Conservation (phyloP, 2,329 filamentous ascomycete species). For the Fusarium nurragi region DNA sequence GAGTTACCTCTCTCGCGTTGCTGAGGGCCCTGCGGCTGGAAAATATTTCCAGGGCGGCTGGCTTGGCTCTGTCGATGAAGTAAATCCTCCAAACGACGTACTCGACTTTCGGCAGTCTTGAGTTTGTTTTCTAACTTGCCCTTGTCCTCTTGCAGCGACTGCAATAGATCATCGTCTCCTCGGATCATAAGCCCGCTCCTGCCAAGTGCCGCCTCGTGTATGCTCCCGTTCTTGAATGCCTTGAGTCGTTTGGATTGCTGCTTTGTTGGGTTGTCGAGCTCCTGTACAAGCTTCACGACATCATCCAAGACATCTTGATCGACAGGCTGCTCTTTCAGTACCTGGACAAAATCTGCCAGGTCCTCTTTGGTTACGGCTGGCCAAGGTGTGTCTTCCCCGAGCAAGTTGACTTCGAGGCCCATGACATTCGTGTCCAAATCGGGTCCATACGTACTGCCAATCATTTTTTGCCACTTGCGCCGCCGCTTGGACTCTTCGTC, state of each 20-base stretch:
- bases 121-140: slow-evolving; percentile 75
- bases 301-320: slow-evolving; percentile 75
- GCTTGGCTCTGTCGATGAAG: slow-evolving; percentile 81
- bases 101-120: slow-evolving; percentile 86
- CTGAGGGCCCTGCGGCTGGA: slow-evolving; percentile 59
- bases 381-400: slow-evolving; percentile 82
- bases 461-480: slow-evolving; percentile 88
- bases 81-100: slow-evolving; percentile 90
- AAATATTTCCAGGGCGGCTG: slow-evolving; percentile 65
- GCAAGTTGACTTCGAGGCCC: slow-evolving; percentile 85
- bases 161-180: slow-evolving; percentile 85
- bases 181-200: slow-evolving; percentile 84
- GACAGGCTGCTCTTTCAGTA: slow-evolving; percentile 70
- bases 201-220: slow-evolving; percentile 90
- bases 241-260: slow-evolving; percentile 88
- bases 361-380: slow-evolving; percentile 80
- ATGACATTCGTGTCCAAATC: slow-evolving; percentile 74
- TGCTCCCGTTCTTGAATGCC: slow-evolving; percentile 95
- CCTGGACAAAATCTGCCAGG: slow-evolving; percentile 76
- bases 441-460: slow-evolving; percentile 79
- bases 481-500: slow-evolving; percentile 91
- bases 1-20: slow-evolving; percentile 62
- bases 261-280: slow-evolving; percentile 82
- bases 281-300: slow-evolving; percentile 78
- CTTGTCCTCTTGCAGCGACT: slow-evolving; percentile 85